These are phyloP conservation scores for Amoebophrya sp. DNA, from an alignment of 169 alveolate species.

Conservation along the genomic window DNA sequence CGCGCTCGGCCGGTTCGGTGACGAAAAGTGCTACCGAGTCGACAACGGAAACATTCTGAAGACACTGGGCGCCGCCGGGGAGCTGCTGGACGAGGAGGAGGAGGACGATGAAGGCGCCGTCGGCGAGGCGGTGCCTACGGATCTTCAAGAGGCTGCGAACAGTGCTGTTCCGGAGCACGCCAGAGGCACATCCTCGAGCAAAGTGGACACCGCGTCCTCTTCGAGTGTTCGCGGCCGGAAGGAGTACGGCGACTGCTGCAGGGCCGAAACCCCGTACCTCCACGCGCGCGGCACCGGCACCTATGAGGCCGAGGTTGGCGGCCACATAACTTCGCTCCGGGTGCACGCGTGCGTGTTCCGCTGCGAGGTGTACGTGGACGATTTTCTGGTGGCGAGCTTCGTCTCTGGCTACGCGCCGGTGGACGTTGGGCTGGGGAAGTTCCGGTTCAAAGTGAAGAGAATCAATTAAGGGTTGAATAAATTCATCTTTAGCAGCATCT, in stretches of 20 bases:
- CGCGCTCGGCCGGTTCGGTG: background rate
- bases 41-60: background rate
- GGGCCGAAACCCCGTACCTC: background rate
- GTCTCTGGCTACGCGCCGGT: background rate
- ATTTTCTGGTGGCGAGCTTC: background rate
- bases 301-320: background rate
- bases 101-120: background rate
- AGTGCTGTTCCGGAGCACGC: too few relatives aligned
- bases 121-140: background rate
- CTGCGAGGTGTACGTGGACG: background rate
- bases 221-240: background rate
- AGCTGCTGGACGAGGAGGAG: background rate
- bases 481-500: too few relatives aligned
- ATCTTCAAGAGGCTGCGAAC: background rate
- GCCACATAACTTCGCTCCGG: background rate
- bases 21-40: background rate
- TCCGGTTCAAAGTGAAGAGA: background rate
- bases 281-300: background rate
- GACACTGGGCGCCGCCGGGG: background rate
- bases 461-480: too few relatives aligned
- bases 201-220: background rate
- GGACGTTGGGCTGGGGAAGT: background rate
- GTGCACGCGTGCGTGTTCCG: background rate
- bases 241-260: background rate
- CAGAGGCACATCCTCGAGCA: background rate